Conservation (phyloP, 306 rosid species). For the Spatholobus suberectus region DNA sequence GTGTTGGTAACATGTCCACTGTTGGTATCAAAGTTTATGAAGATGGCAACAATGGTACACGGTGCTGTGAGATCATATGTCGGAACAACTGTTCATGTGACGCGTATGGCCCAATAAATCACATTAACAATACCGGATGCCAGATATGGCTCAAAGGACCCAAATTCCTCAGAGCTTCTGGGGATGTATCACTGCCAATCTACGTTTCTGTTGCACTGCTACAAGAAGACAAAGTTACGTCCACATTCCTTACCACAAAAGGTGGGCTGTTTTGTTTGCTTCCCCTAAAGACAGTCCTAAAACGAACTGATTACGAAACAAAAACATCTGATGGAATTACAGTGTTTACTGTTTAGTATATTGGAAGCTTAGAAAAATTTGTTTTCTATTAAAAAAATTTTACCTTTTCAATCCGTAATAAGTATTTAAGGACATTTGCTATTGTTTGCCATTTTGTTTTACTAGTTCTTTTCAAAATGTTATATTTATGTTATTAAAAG, state of each 20-base stretch:
- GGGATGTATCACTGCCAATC: background rate
- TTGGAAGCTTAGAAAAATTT: no score
- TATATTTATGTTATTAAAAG: background rate
- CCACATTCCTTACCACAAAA: no score
- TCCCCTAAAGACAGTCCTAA: background rate
- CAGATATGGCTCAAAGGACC: constrained; percentile 42
- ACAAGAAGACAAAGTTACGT: constrained; percentile 15
- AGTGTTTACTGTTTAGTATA: no score
- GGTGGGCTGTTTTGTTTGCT: background rate
- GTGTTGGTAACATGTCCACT: constrained; percentile 39
- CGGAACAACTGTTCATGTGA: constrained; percentile 42
- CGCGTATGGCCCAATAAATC: constrained; percentile 23
- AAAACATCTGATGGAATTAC: no score
- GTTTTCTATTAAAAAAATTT: no score
- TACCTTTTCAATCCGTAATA: no score
- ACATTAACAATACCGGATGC: constrained; percentile 33
- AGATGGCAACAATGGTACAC: background rate
- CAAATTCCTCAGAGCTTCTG: background rate
- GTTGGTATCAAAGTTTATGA: background rate
- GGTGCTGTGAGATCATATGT: constrained; percentile 42
- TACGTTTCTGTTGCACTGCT: background rate
- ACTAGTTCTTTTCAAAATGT: background rate
- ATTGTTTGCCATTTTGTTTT: background rate
- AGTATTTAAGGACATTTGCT: no score
- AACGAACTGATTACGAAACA: no score